phyloP scores from a whole-genome alignment of 139 green algal species.

The Diplosphaera chodatii region DNA sequence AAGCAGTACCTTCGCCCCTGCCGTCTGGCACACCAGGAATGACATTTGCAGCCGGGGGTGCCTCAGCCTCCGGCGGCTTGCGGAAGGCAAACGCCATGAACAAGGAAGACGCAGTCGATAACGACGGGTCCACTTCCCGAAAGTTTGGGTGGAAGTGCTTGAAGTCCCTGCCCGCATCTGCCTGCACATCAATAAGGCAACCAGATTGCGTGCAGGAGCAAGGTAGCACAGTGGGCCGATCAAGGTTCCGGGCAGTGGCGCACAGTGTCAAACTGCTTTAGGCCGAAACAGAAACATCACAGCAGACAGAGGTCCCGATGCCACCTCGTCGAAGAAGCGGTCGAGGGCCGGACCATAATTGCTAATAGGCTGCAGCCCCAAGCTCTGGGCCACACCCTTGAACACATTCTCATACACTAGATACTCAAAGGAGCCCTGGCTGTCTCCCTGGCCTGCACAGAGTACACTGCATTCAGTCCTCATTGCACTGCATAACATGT shows the following conservation, averaged over 20 bases:
- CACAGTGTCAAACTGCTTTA: no score
- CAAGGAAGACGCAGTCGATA: constrained; percentile 22
- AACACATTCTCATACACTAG: constrained; percentile 71
- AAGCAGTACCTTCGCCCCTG: not conserved
- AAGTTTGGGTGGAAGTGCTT: constrained; percentile 75
- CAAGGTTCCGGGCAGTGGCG: no score
- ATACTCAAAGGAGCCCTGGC: constrained; percentile 65
- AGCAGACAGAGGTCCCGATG: no score
- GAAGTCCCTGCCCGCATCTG: constrained; percentile 39
- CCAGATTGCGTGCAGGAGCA: no score
- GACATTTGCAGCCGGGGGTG: no score
- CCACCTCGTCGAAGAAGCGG: constrained; percentile 37
- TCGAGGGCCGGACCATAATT: constrained; percentile 33
- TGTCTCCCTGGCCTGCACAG: constrained; percentile 30
- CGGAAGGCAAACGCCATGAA: constrained; percentile 37
- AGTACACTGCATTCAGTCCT: no score
- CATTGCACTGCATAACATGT: no score
- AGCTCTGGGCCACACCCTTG: constrained; percentile 33
- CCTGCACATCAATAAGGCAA: constrained; percentile 11
- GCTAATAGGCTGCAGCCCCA: constrained; percentile 52
- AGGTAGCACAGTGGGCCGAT: no score
- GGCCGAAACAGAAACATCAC: no score
- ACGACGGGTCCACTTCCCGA: constrained; percentile 16
- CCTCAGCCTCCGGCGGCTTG: not conserved
- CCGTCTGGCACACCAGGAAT: not conserved